These are phyloP conservation scores for Citropsis articulata DNA, from an alignment of 345 rosid genomes.

Conservation along the genomic window DNA sequence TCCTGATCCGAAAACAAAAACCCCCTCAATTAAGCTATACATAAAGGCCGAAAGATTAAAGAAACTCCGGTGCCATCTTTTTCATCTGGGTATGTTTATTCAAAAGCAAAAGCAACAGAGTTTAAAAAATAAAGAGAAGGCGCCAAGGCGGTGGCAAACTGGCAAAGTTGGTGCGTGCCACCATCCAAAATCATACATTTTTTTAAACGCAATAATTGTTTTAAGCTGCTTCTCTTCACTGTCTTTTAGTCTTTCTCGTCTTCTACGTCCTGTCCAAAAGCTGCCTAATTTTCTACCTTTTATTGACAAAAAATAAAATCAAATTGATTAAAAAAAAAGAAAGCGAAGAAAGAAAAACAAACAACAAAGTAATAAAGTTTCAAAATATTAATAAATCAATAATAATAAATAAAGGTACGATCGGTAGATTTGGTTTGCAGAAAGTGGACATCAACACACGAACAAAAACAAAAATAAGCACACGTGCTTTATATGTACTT, in stretches of 20 bases:
- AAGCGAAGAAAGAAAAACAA: too few relatives aligned
- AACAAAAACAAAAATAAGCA: background rate
- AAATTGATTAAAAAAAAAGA: too few relatives aligned
- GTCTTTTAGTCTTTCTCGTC: background rate
- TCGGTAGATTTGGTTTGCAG: background rate
- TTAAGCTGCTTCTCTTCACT: background rate
- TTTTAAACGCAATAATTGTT: background rate
- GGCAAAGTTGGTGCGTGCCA: background rate
- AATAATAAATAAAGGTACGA: background rate
- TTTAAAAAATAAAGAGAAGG: background rate
- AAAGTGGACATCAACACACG: background rate
- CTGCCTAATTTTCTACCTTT: conserved; percentile 14
- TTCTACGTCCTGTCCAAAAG: conserved; percentile 6
- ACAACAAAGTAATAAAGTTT: background rate
- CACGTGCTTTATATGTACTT: too few relatives aligned
- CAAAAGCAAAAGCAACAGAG: background rate
- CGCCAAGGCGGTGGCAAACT: too few relatives aligned
- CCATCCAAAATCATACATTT: background rate
- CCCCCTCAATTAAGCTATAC: background rate
- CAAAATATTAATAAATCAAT: background rate
- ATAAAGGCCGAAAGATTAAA: background rate
- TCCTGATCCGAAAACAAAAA: too few relatives aligned
- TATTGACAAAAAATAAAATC: background rate
- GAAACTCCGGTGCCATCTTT: background rate
- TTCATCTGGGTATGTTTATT: background rate